These are phyloP conservation scores for Barnettozyma populi DNA, from an alignment of 805 yeast species.

Conservation along the genomic window DNA sequence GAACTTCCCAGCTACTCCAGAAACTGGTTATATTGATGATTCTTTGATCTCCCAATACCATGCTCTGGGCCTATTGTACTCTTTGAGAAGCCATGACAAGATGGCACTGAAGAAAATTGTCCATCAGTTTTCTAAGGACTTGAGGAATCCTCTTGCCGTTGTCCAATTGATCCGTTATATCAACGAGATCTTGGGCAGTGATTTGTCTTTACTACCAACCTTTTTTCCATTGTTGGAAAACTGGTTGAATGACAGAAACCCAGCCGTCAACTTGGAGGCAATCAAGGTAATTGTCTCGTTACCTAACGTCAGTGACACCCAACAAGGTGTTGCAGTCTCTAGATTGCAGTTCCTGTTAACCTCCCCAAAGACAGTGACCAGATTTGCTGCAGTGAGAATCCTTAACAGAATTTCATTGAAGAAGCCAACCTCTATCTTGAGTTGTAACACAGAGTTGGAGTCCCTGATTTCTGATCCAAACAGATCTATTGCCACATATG, in stretches of 20 bases:
- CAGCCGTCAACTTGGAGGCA: conserved; percentile 89
- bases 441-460: conserved; percentile 83
- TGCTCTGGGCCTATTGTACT: conserved; percentile 86
- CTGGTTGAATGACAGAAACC: conserved; percentile 76
- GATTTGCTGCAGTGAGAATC: conserved; percentile 91
- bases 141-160: conserved; percentile 78
- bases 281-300: conserved; percentile 47
- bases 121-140: conserved; percentile 61
- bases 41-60: conserved; percentile 90
- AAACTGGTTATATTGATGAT: conserved; percentile 50
- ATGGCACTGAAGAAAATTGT: conserved; percentile 91
- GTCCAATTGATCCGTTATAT: conserved; percentile 82
- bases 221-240: conserved; percentile 60
- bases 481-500: conserved; percentile 92
- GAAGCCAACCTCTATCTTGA: conserved; percentile 71
- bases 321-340: conserved; percentile 63
- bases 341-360: conserved; percentile 71
- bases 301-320: conserved; percentile 48
- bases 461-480: conserved; percentile 80
- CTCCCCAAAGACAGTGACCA: conserved; percentile 85
- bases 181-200: conserved; percentile 67
- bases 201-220: conserved; percentile 50
- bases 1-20: conserved; percentile 35
- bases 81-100: conserved; percentile 82
- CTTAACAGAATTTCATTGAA: conserved; percentile 79